Percentiles rank a stretch among this genome's conserved stretches.
Conservation (phyloP, 2,329 filamentous ascomycete genomes). For the Madurella fahalii region DNA sequence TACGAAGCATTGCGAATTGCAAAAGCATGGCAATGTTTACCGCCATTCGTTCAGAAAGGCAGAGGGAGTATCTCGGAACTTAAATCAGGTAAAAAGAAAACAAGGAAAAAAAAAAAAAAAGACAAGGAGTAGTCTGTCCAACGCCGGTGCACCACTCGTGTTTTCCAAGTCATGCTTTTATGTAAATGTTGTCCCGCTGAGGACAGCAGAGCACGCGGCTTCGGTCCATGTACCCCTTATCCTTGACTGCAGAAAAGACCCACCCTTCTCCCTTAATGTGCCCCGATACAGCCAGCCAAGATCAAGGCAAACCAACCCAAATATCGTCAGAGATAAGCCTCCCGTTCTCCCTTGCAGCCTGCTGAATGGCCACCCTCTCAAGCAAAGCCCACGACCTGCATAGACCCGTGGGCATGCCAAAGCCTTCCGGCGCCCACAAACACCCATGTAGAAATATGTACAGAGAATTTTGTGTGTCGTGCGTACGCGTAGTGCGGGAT, state of each 20-base stretch:
- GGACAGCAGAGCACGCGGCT: not conserved
- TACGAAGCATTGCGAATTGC: not conserved
- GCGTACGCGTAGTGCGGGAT: not conserved
- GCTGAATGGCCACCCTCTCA: too few species aligned
- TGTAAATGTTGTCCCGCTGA: not conserved
- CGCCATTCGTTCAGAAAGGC: not conserved
- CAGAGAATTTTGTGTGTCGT: conserved; percentile 16
- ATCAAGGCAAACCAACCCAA: not conserved
- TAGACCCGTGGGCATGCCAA: too few species aligned
- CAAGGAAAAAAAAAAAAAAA: not conserved
- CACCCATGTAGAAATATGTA: conserved; percentile 17
- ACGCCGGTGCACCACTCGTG: not conserved
- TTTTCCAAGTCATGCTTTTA: not conserved
- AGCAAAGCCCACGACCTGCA: too few species aligned
- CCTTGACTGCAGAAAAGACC: not conserved
- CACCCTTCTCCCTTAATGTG: not conserved
- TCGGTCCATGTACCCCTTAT: not conserved
- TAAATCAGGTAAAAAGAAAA: not conserved
- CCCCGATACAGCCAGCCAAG: not conserved
- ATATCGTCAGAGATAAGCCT: not conserved
- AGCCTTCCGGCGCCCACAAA: not conserved
- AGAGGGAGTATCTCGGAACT: conserved; percentile 9
- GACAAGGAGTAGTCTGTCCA: not conserved
- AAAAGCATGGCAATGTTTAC: conserved; percentile 1
- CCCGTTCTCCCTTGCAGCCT: not conserved